phyloP scores from a whole-genome alignment of 176 grass and related monocot species.

The Oryza officinalis region DNA sequence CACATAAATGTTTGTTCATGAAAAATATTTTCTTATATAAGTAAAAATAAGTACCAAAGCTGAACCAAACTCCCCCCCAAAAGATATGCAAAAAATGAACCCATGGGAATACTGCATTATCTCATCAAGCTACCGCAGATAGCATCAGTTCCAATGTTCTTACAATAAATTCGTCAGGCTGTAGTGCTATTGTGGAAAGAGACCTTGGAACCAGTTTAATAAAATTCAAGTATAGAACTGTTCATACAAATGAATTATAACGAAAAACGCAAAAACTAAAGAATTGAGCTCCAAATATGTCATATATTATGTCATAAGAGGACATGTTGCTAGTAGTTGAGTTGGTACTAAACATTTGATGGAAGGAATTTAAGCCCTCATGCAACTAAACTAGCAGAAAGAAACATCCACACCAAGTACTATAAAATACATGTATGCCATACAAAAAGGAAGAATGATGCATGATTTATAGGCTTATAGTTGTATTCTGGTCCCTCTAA shows the following conservation, averaged over 20 bases:
- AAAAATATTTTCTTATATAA: conserved; percentile 3
- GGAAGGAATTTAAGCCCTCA: background rate
- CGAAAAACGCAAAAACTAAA: background rate
- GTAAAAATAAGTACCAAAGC: background rate
- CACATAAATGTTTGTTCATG: background rate
- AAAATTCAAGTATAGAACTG: background rate
- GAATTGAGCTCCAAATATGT: too few relatives aligned
- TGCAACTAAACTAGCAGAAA: background rate
- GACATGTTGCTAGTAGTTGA: too few relatives aligned
- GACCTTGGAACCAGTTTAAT: background rate
- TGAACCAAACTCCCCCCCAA: background rate
- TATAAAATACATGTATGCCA: background rate
- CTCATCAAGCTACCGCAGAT: background rate
- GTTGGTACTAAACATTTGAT: background rate
- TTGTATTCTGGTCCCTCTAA: background rate
- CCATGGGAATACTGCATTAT: background rate
- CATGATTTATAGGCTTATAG: background rate
- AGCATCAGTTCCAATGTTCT: background rate
- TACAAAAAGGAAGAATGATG: background rate
- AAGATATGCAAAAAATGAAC: conserved; percentile 4
- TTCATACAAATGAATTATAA: background rate
- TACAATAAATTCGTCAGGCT: background rate
- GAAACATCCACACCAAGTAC: background rate
- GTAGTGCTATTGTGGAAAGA: background rate
- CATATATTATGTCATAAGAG: too few relatives aligned